A percentile compares a stretch with the other conserved stretches of the same genome.
These are phyloP conservation scores for Solanum hybrid DNA, from an alignment of 305 asterid species.

Conservation along the genomic window DNA sequence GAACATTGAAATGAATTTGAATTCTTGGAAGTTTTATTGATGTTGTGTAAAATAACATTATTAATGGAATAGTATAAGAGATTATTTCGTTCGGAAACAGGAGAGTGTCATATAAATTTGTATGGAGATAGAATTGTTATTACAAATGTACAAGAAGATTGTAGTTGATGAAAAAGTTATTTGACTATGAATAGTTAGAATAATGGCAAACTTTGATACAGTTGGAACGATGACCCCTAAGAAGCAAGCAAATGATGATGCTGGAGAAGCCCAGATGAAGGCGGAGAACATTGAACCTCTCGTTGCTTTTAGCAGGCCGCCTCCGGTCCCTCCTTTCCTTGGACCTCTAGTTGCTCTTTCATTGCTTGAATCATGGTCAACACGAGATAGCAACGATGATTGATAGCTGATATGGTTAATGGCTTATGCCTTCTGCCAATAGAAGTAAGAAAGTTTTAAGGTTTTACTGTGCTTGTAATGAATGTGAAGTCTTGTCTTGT, in stretches of 20 bases:
- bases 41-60: neutral
- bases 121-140: neutral
- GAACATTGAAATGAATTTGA: neutral
- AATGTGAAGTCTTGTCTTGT: neutral
- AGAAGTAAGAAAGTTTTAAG: neutral
- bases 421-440: conserved; percentile 2
- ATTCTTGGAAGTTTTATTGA: neutral
- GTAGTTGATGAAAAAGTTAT: neutral
- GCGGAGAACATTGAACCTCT: conserved; percentile 27
- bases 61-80: neutral
- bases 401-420: conserved; percentile 18
- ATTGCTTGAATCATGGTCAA: conserved; percentile 39
- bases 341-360: conserved; percentile 57
- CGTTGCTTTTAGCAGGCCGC: conserved; percentile 48
- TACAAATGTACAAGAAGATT: neutral
- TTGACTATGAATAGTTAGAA: neutral
- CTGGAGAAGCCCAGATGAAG: conserved; percentile 15
- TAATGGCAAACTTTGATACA: conserved; percentile 11
- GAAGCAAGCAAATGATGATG: conserved; percentile 28
- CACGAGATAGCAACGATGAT: conserved; percentile 35
- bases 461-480: neutral
- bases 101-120: neutral
- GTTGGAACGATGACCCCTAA: conserved; percentile 41
- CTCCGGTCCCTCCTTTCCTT: conserved; percentile 44
- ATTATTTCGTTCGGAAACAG: neutral